These are phyloP conservation scores for Sanguinoderma infundibulare DNA, from an alignment of 1,284 basidiomycete genomes.

Conservation along the genomic window DNA sequence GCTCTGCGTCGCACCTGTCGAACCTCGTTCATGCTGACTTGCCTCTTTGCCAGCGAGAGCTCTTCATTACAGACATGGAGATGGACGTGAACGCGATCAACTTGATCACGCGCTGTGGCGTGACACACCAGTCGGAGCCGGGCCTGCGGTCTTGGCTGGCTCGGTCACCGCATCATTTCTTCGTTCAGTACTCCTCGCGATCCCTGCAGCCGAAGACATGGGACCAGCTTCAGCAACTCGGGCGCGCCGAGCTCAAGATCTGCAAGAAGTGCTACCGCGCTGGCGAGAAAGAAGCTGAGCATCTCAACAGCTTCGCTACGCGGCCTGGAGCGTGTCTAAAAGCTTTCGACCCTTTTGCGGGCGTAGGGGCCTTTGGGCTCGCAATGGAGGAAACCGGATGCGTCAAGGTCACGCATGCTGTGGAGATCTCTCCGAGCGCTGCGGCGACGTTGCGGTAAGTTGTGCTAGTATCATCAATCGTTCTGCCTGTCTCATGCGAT, in stretches of 20 bases:
- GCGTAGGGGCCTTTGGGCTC: conserved; percentile 65
- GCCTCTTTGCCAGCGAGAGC: conserved; percentile 47
- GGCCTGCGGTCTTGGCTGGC: conserved; percentile 52
- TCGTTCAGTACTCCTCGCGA: conserved; percentile 52
- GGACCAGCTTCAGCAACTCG: conserved; percentile 38
- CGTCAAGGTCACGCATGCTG: conserved; percentile 61
- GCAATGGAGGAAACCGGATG: conserved; percentile 56
- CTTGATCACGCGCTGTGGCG: conserved; percentile 53
- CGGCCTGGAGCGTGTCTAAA: conserved; percentile 40
- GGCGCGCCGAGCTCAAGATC: conserved; percentile 41
- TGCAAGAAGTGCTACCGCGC: conserved; percentile 51
- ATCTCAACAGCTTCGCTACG: conserved; percentile 29
- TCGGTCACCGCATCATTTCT: conserved; percentile 61
- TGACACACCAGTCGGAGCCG: conserved; percentile 41
- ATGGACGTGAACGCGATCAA: conserved; percentile 38
- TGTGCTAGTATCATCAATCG: conserved; percentile 41
- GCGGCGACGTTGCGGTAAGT: conserved; percentile 50
- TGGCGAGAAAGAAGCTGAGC: conserved; percentile 35
- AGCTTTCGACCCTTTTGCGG: conserved; percentile 68
- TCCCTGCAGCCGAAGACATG: conserved; percentile 45
- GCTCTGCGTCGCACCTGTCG: conserved; percentile 22
- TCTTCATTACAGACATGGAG: conserved; percentile 57
- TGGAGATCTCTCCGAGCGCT: conserved; percentile 76
- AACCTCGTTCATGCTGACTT: background rate
- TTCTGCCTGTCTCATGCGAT: background rate